Percentiles rank a stretch among this genome's conserved stretches.
Conservation (phyloP, 2,329 filamentous ascomycete genomes). For the Xylariomycetidae sp. region DNA sequence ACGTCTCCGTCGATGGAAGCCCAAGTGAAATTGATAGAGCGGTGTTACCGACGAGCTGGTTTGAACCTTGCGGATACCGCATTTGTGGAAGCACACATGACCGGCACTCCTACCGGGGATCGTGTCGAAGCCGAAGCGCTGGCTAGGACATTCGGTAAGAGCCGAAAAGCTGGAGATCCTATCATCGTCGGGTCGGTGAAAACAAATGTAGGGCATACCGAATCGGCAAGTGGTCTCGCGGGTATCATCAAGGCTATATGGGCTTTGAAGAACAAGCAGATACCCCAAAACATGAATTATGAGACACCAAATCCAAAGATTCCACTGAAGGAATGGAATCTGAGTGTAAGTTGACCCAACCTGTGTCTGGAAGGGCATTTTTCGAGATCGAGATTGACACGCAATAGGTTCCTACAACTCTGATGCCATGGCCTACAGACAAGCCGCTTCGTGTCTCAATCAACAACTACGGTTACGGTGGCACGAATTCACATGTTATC, state of each 20-base stretch:
- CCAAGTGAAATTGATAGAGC: slow-evolving; percentile 29
- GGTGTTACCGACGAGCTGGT: slow-evolving; percentile 27
- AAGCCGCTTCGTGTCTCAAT: slow-evolving; percentile 19
- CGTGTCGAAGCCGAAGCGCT: slow-evolving; percentile 17
- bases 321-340: slow-evolving; percentile 1
- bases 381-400: too few species aligned
- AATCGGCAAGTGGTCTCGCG: slow-evolving; percentile 21
- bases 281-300: slow-evolving; percentile 21
- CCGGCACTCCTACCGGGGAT: slow-evolving; percentile 20
- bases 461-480: slow-evolving; percentile 34
- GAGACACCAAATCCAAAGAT: slow-evolving; percentile 13
- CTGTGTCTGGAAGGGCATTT: too few species aligned
- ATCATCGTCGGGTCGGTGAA: slow-evolving; percentile 21
- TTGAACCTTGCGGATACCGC: slow-evolving; percentile 13
- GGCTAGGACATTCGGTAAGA: slow-evolving; percentile 2
- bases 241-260: slow-evolving; percentile 23
- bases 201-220: slow-evolving; percentile 28
- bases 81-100: slow-evolving; percentile 23
- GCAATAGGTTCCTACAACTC: slow-evolving; percentile 3
- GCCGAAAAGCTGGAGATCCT: background rate
- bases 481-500: slow-evolving; percentile 30
- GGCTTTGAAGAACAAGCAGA: slow-evolving; percentile 17
- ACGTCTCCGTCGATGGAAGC: slow-evolving; percentile 36
- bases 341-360: slow-evolving; percentile 5
- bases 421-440: slow-evolving; percentile 5